Percentiles rank a stretch among this genome's conserved stretches.
Evolutionary conservation across 1,284 basidiomycete genomes (phyloP).

Genomic region (Melampsora occidentalis): DNA sequence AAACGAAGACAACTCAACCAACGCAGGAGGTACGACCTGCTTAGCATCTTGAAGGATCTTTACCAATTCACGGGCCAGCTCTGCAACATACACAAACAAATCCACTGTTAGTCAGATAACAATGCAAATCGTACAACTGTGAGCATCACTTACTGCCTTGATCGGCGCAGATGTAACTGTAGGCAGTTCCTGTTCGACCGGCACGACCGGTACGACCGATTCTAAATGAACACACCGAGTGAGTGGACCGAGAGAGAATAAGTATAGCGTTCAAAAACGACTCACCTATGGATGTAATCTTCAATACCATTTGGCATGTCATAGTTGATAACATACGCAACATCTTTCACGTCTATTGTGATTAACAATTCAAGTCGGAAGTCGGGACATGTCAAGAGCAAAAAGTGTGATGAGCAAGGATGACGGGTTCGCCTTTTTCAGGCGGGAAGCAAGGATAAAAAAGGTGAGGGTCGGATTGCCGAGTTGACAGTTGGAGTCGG

Average conservation of each 20-base stretch:
- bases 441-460: too few species aligned
- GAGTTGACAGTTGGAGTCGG: too few species aligned
- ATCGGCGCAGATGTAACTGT: slow-evolving; percentile 77
- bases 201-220: slow-evolving; percentile 63
- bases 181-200: slow-evolving; percentile 66
- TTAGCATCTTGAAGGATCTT: slow-evolving; percentile 86
- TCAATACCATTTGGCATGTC: slow-evolving; percentile 49
- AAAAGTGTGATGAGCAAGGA: slow-evolving; percentile 6
- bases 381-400: too few species aligned
- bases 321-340: slow-evolving; percentile 52
- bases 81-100: slow-evolving; percentile 64
- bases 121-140: neutral
- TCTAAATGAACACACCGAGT: slow-evolving; percentile 53
- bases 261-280: slow-evolving; percentile 42
- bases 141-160: slow-evolving; percentile 46
- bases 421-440: too few species aligned
- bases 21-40: slow-evolving; percentile 77
- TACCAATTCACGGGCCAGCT: slow-evolving; percentile 88
- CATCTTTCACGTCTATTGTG: slow-evolving; percentile 48
- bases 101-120: neutral
- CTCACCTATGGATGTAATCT: slow-evolving; percentile 48
- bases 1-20: slow-evolving; percentile 89
- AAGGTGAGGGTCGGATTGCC: too few species aligned
- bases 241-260: neutral
- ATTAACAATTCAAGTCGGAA: neutral